Evolutionary conservation across 495 filamentous ascomycete species (phyloP).

Genomic region (Tuber microsphaerosporum): DNA sequence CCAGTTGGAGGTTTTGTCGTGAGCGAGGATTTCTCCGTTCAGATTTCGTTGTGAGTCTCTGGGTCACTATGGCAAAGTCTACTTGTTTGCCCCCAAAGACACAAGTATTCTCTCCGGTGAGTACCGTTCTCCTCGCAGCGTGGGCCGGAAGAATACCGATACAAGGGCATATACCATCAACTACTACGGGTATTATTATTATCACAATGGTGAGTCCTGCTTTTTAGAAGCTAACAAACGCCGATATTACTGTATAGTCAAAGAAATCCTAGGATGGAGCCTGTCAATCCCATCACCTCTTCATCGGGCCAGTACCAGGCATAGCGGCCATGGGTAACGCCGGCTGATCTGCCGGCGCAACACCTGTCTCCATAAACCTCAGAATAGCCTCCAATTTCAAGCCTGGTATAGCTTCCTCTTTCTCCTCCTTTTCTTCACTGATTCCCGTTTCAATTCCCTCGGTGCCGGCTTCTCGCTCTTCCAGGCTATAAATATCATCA

Average conservation of each 20-base stretch:
- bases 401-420: constrained; percentile 42
- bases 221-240: not conserved
- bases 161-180: not conserved
- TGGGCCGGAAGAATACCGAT: not conserved
- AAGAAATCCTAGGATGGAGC: not conserved
- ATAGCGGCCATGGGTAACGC: constrained; percentile 28
- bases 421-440: constrained; percentile 42
- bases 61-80: not conserved
- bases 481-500: constrained; percentile 44
- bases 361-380: constrained; percentile 45
- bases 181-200: not conserved
- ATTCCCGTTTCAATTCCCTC: constrained; percentile 27
- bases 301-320: constrained; percentile 16
- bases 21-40: not conserved
- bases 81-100: not conserved
- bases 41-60: not conserved
- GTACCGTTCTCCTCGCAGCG: not conserved
- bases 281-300: constrained; percentile 19
- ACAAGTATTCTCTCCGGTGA: not conserved
- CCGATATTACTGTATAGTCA: not conserved
- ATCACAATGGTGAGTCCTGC: not conserved
- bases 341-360: constrained; percentile 31
- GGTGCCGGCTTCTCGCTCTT: constrained; percentile 34
- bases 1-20: not conserved
- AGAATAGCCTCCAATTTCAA: constrained; percentile 44